These are phyloP conservation scores for Coemansia sp. DNA, from an alignment of 192 early-diverging fungal species.

Conservation along the genomic window DNA sequence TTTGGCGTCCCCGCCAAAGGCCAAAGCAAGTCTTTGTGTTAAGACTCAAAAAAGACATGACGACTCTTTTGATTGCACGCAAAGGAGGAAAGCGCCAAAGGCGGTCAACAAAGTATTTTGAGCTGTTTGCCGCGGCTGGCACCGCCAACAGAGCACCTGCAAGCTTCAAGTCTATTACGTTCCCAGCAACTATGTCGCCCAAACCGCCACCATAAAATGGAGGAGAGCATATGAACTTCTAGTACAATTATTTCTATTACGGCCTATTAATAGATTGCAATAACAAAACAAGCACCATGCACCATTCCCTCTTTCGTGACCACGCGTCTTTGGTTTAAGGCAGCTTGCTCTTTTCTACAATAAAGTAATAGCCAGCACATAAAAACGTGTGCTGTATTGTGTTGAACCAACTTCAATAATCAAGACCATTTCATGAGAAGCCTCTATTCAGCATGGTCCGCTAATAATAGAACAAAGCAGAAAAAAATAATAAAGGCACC, in stretches of 20 bases:
- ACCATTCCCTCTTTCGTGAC: neutral
- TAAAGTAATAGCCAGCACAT: neutral
- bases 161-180: neutral
- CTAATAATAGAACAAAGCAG: slow-evolving; percentile 6
- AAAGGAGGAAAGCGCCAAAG: neutral
- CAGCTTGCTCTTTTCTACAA: neutral
- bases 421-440: neutral
- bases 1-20: neutral
- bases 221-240: neutral
- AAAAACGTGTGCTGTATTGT: neutral
- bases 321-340: neutral
- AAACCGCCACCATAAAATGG: neutral
- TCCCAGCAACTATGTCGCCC: neutral
- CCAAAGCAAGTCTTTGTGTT: neutral
- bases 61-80: neutral
- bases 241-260: neutral
- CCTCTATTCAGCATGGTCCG: neutral
- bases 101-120: neutral
- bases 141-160: neutral
- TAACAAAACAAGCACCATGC: neutral
- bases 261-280: neutral
- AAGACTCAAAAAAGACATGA: neutral
- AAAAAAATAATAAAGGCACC: neutral
- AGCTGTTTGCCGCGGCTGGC: neutral
- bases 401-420: neutral